These are phyloP conservation scores for Populus davidiana DNA, from an alignment of 345 rosid species.

Conservation along the genomic window DNA sequence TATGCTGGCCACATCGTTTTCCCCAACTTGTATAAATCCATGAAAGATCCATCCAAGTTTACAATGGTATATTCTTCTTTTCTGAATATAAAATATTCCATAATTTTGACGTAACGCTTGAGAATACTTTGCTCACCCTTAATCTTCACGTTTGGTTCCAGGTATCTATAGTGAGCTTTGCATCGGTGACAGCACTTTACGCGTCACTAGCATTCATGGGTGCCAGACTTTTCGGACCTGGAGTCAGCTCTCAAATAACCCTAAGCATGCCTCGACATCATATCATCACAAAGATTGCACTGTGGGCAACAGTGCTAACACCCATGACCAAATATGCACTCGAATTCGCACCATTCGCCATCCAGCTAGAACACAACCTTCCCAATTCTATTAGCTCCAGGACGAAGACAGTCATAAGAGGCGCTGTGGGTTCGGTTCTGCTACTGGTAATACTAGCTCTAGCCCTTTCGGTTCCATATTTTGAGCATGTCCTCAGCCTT, in stretches of 20 bases:
- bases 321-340: slow-evolving; percentile 85
- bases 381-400: slow-evolving; percentile 41
- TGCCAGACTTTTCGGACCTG: slow-evolving; percentile 62
- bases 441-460: slow-evolving; percentile 48
- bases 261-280: slow-evolving; percentile 62
- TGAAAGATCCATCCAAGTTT: slow-evolving; percentile 76
- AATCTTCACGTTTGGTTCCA: slow-evolving; percentile 6
- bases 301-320: slow-evolving; percentile 74
- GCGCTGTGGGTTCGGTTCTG: slow-evolving; percentile 48
- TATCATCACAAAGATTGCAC: slow-evolving; percentile 58
- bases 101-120: neutral
- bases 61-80: slow-evolving; percentile 44
- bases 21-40: slow-evolving; percentile 64
- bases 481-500: slow-evolving; percentile 65
- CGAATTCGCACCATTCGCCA: slow-evolving; percentile 71
- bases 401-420: slow-evolving; percentile 43
- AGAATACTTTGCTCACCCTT: neutral
- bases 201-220: slow-evolving; percentile 63
- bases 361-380: slow-evolving; percentile 57
- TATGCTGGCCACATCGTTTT: slow-evolving; percentile 76
- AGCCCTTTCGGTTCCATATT: slow-evolving; percentile 61
- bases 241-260: slow-evolving; percentile 62
- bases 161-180: slow-evolving; percentile 73
- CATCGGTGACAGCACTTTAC: slow-evolving; percentile 49
- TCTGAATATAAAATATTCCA: neutral